Percentiles rank a stretch among this genome's conserved stretches.
Conservation (phyloP, 148 eudicot species). For the Bassia scoparia region DNA sequence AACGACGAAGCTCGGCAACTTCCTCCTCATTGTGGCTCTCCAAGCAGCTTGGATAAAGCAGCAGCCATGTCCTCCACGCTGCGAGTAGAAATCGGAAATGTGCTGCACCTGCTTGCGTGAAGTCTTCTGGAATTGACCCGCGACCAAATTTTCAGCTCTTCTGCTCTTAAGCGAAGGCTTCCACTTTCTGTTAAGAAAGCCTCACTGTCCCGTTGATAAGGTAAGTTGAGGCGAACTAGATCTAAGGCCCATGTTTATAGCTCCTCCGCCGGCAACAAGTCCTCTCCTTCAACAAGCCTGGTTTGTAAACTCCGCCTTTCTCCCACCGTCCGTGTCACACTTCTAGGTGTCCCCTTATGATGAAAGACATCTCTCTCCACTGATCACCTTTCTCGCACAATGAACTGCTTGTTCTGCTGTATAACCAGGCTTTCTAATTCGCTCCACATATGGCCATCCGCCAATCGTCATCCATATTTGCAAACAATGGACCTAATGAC, state of each 20-base stretch:
- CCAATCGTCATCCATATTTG: conserved; percentile 93
- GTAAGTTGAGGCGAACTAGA: conserved; percentile 75
- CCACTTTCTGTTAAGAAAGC: conserved; percentile 88
- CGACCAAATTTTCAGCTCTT: conserved; percentile 93
- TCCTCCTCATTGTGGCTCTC: conserved; percentile 71
- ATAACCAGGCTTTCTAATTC: conserved; percentile 87
- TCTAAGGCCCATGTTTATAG: conserved; percentile 96
- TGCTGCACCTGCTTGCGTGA: conserved; percentile 94
- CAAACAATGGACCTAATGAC: conserved; percentile 77
- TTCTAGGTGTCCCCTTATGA: conserved; percentile 88
- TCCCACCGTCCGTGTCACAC: conserved; percentile 97
- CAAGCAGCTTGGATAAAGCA: conserved; percentile 93
- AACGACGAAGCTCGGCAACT: conserved; percentile 47
- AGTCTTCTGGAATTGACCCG: conserved; percentile 88
- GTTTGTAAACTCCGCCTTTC: conserved; percentile 94
- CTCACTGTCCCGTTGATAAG: conserved; percentile 79
- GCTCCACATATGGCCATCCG: conserved; percentile 97
- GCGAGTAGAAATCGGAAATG: conserved; percentile 83
- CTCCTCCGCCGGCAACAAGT: conserved; percentile 94
- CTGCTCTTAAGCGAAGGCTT: conserved; percentile 87
- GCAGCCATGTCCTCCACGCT: conserved; percentile 99
- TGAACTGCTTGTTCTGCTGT: conserved; percentile 74
- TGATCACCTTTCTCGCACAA: conserved; percentile 92
- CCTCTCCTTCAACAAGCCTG: conserved; percentile 77
- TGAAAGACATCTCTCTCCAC: conserved; percentile 93